A percentile compares a stretch with the other conserved stretches of the same genome.
These are phyloP conservation scores for Dactylella cylindrospora DNA, from an alignment of 2,329 filamentous ascomycete genomes.

Conservation along the genomic window DNA sequence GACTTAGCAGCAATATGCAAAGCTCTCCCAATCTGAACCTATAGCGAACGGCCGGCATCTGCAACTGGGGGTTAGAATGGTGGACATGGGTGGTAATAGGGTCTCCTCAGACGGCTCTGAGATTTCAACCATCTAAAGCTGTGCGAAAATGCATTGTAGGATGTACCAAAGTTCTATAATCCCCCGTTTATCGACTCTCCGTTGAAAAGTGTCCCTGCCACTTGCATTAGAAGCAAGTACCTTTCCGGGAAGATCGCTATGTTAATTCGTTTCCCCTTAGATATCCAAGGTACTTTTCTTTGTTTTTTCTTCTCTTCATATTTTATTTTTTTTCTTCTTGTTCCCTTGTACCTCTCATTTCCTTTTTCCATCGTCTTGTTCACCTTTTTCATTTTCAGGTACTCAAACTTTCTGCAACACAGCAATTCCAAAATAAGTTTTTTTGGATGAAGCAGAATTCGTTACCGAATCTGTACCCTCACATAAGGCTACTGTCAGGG, in stretches of 20 bases:
- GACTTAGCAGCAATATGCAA: no score
- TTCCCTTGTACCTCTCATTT: neutral
- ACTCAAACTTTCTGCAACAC: constrained; percentile 36
- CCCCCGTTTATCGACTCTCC: no score
- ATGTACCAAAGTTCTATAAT: constrained; percentile 24
- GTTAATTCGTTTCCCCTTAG: constrained; percentile 12
- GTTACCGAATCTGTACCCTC: no score
- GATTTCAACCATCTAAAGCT: constrained; percentile 35
- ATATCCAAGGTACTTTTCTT: neutral
- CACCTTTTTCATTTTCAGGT: constrained; percentile 1
- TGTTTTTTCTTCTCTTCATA: constrained; percentile 1
- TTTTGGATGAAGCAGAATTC: no score
- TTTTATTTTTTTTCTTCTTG: constrained; percentile 5
- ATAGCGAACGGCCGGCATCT: no score
- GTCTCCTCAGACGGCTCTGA: no score
- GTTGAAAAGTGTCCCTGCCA: constrained; percentile 34
- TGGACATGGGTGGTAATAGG: no score
- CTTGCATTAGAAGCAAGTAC: constrained; percentile 28
- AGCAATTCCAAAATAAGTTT: constrained; percentile 21
- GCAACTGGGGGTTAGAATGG: no score
- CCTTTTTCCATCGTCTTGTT: constrained; percentile 11
- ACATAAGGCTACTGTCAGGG: no score
- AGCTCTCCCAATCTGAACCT: no score
- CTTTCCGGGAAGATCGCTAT: constrained; percentile 25
- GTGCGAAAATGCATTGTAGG: constrained; percentile 36